These are phyloP conservation scores for Colletotrichum acutatum DNA, from an alignment of 2,329 filamentous ascomycete genomes.

Conservation along the genomic window DNA sequence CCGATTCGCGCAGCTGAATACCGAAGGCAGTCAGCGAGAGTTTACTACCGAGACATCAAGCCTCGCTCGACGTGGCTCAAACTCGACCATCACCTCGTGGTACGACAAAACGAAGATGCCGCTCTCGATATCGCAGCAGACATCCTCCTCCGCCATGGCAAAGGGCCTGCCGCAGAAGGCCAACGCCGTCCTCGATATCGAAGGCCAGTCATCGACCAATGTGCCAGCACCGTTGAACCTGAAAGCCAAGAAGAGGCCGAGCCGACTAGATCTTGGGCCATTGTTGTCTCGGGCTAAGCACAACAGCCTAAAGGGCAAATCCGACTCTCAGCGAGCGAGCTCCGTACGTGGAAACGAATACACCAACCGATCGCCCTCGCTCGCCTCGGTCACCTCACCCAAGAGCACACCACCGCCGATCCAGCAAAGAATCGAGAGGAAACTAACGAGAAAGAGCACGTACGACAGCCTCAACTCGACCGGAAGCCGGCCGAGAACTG, in stretches of 20 bases:
- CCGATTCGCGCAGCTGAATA: conserved; percentile 30
- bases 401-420: conserved; percentile 39
- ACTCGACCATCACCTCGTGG: conserved; percentile 66
- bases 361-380: conserved; percentile 54
- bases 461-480: conserved; percentile 39
- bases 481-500: conserved; percentile 25
- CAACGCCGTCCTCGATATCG: conserved; percentile 58
- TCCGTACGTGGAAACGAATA: conserved; percentile 49
- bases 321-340: not conserved
- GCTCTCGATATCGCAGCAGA: conserved; percentile 68
- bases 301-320: conserved; percentile 37
- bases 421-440: conserved; percentile 41
- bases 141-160: conserved; percentile 68
- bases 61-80: conserved; percentile 61
- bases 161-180: conserved; percentile 63
- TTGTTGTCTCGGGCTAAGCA: conserved; percentile 50
- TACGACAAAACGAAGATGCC: conserved; percentile 68
- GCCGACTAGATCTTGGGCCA: conserved; percentile 60
- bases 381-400: conserved; percentile 50
- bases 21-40: conserved; percentile 23
- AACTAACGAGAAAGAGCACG: conserved; percentile 48
- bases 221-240: conserved; percentile 37
- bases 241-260: conserved; percentile 59
- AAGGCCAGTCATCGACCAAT: conserved; percentile 42
- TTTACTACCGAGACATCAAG: conserved; percentile 56